Conservation (phyloP, 2,329 filamentous ascomycete species). For the Xylariaceae sp. region DNA sequence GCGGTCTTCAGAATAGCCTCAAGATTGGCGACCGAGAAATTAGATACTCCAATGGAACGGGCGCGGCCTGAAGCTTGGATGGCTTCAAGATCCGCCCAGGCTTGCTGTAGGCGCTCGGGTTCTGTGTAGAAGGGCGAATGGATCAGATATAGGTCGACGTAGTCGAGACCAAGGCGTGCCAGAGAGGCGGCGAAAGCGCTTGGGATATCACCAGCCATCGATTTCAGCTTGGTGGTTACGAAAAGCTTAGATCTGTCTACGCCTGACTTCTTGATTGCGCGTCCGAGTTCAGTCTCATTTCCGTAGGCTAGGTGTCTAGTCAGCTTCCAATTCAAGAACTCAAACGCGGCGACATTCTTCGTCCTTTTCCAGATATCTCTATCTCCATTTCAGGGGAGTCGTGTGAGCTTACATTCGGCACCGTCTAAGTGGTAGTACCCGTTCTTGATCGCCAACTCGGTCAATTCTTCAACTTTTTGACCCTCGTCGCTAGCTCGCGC, state of each 20-base stretch:
- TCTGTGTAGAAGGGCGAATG: slow-evolving; percentile 54
- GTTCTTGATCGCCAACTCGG: slow-evolving; percentile 63
- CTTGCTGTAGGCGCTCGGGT: slow-evolving; percentile 53
- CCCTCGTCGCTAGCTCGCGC: slow-evolving; percentile 63
- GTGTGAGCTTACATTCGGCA: slow-evolving; percentile 56
- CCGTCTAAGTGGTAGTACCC: slow-evolving; percentile 74
- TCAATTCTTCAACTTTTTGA: slow-evolving; percentile 46
- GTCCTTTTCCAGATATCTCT: no score
- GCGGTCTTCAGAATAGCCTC: slow-evolving; percentile 58
- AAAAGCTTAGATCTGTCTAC: slow-evolving; percentile 67
- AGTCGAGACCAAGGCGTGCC: slow-evolving; percentile 63
- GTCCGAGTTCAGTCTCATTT: slow-evolving; percentile 68
- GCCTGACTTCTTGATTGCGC: slow-evolving; percentile 65
- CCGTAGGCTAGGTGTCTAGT: slow-evolving; percentile 47
- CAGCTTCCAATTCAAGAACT: not conserved
- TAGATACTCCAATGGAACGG: slow-evolving; percentile 73
- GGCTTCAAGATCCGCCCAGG: slow-evolving; percentile 61
- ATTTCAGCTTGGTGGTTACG: slow-evolving; percentile 60
- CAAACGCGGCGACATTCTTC: not conserved
- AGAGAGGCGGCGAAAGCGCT: slow-evolving; percentile 60
- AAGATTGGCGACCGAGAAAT: slow-evolving; percentile 61
- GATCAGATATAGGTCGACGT: slow-evolving; percentile 70
- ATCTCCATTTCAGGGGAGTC: not conserved
- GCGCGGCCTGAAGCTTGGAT: slow-evolving; percentile 66
- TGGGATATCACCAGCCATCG: slow-evolving; percentile 39